phyloP scores from a whole-genome alignment of 805 yeast genomes.

The Debaryomyces hansenii region DNA sequence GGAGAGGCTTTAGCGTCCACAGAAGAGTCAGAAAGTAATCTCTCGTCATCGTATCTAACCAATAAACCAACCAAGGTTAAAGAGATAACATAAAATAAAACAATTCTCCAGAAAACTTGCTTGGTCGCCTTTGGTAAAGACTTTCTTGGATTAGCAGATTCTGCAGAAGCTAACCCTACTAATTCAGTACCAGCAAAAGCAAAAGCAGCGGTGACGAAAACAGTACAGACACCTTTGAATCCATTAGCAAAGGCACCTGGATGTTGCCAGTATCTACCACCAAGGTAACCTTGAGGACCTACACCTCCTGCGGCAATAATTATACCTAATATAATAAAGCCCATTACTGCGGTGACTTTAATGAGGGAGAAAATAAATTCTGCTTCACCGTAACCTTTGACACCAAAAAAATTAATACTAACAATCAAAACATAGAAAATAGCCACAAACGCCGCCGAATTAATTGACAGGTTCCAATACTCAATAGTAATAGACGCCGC shows the following conservation, averaged over 20 bases:
- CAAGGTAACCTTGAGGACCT: constrained; percentile 48
- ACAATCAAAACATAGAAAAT: constrained; percentile 51
- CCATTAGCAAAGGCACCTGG: constrained; percentile 59
- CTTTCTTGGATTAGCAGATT: constrained; percentile 36
- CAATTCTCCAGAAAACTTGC: constrained; percentile 44
- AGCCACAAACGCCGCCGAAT: constrained; percentile 63
- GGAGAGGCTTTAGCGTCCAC: constrained; percentile 33
- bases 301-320: constrained; percentile 47
- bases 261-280: constrained; percentile 50
- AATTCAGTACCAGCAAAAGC: constrained; percentile 43
- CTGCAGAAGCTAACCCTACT: constrained; percentile 43
- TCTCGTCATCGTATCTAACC: constrained; percentile 47
- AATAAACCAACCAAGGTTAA: constrained; percentile 49
- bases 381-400: constrained; percentile 61
- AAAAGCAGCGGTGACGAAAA: constrained; percentile 43
- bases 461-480: constrained; percentile 54
- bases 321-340: constrained; percentile 54
- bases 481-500: constrained; percentile 58
- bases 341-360: constrained; percentile 62
- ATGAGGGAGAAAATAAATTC: constrained; percentile 65
- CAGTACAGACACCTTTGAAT: constrained; percentile 40
- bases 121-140: constrained; percentile 41
- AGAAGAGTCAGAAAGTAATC: constrained; percentile 22
- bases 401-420: constrained; percentile 49
- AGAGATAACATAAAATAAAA: constrained; percentile 44